Base-by-base conservation (phyloP, 441 rosid genomes). In the Gossypium gossypioides region DNA sequence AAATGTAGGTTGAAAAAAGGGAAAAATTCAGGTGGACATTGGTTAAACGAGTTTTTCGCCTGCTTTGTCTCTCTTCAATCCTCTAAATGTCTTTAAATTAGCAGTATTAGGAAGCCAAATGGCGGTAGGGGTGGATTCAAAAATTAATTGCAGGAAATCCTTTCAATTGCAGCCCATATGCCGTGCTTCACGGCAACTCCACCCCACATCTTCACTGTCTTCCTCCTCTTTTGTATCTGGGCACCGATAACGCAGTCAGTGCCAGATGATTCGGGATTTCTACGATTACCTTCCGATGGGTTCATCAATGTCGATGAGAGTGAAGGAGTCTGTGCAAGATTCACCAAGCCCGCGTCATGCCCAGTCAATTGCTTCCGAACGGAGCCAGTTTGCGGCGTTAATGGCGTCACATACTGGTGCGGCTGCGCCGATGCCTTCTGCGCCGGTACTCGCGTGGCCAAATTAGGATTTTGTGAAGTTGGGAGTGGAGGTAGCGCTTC, bases 391-490 rank as follows among this genome's bases (percentile, higher is more conserved):
- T 93, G 98, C 40, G 96, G 97, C 48, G 87, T 74, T 1, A 79
- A 91, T 69, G 97, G 92, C 34, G 86, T 87, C 34, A 93, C 94
- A 15, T 91, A 93, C 73, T 87, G 90, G 97, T 93, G 98, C 46
- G 96, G 98, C 15, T 91, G 98, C 66, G 81, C 76, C 0, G 92
- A 93, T 48, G 97, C 98, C 5, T 74, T 69, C 34, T 93, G 97
- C 40, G 81, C 80, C 2, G 96, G 94, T 4, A 83, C 79, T 61
- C 69, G 79, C 32, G 97, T 91, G 0, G 86, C 87, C 1, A 89
- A 91, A 75, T 70, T 60, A 57, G 97, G 97, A 68, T 84, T 81
- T 75, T 93, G 97, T 55, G 92, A 86, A 51, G 79, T 86, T 19
- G 94, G 87, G 62, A 91, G 73, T 44, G 88, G 86, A 0, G 96